Evolutionary conservation across 1,284 basidiomycete species (phyloP), one percentile per base, ranked within the genome.

Genomic region (Xanthoconium separans): DNA sequence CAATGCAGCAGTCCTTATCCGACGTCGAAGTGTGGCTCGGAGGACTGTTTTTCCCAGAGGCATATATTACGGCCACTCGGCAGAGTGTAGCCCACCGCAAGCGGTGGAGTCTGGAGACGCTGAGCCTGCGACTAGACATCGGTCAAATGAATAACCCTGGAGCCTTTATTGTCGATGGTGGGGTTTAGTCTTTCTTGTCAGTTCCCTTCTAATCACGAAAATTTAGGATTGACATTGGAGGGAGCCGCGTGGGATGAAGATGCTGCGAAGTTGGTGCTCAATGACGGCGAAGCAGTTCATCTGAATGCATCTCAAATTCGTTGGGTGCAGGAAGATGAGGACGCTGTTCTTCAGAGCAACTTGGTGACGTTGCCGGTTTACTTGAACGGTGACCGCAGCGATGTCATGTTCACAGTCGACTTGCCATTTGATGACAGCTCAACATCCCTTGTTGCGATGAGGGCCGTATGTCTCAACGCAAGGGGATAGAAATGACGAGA

Each of bases 1-100:
- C 74, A 7, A 76, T 87, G 52, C 83, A 87, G 18, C 69, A 71
- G 58, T 83, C 81, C 62, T 73, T 91, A 54, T 82, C 77, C 58
- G 78, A 91, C 58, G 78, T 94, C 34, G 87, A 91, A 69, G 88
- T 93, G 37, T 93, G 91, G 89, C 80, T 97, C 13, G 94, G 95
- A 33, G 91, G 92, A 1, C 71, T 98, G 50, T 97, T 98, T 82
- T 95, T 93, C 80, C 95, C 95, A 1, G 93, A 95, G 66, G 94
- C 93, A 3, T 97, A 94, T 70, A 82, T 98, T 63, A 97, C 95
- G 1, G 95, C 95, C 1, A 95, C 93, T 2, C 82, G 95, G 50
- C 95, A 98, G 72, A 86, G 90, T 16, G 89, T 95, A 9, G 95
- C 95, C 2, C 94, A 97, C 69, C 81, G 86, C 53, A 93, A 91